Base-by-base conservation (phyloP, 306 rosid species). In the Purshia tridentata region DNA sequence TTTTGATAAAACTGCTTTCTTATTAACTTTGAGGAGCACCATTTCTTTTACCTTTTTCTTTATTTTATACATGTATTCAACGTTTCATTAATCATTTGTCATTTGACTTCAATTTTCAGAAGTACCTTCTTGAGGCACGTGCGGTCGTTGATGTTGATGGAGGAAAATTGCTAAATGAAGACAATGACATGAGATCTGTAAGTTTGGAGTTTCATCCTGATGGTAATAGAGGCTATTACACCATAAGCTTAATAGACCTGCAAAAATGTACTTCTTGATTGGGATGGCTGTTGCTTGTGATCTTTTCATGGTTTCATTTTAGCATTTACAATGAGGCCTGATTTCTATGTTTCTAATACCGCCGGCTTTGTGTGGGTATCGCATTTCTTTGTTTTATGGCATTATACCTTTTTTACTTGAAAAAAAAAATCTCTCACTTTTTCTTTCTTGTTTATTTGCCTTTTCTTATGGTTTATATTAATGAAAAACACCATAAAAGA, bases 131-230 rank as follows among this genome's bases (percentile, higher is more conserved):
- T 69, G 95, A 89, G 86, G 87, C 88, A 84, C 85, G 91, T 77
- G 97, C 98, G 15, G 84, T 80, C 35, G 45, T 83, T 40, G 88
- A 94, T 83, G 90, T 84, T 76, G 96, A 94, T 86, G 95, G 94
- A 72, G 94, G 97, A 52, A 86, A 86, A 74, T 83, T 86, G 78
- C 79, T 94, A 65, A 94, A 94, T 70, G 98, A 94, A 85, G 98
- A 94, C 82, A 86, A 66, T 42, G 96, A 94, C 84, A 77, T 89
- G 55, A 88, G 97, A 94, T 89, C 97, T 71, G 98, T 94, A 83
- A 86, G 98, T 82, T 56, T 77, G 58, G 56, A 68, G 67, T 72
- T 67, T 72, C 60, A 63, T 65, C 73, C 39, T 62, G 12, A 20
- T 82, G 39, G 65, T 13, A 13, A 23, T 10, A 14, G 5, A 40